A percentile compares a stretch with the other conserved stretches of the same genome.
Conservation (phyloP, 352 stramenopile species). For the Pythium graminicola region DNA sequence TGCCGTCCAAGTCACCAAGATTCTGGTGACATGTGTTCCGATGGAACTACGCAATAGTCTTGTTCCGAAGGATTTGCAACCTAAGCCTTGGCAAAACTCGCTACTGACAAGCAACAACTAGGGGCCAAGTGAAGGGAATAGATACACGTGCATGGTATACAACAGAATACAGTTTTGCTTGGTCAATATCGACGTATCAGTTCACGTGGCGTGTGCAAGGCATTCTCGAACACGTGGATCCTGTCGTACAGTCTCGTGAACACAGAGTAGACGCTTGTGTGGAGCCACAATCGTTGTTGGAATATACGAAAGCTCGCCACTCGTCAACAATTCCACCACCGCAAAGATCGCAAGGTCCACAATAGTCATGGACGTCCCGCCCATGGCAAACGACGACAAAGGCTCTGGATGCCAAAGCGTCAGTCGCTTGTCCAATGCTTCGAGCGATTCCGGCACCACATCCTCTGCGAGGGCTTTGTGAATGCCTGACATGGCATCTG, state of each 20-base stretch:
- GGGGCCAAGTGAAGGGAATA: no score
- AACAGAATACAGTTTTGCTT: no score
- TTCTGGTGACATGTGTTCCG: slow-evolving; percentile 68
- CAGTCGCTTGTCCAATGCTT: slow-evolving; percentile 34
- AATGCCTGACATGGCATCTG: slow-evolving; percentile 19
- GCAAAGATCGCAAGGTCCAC: slow-evolving; percentile 49
- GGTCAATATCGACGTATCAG: no score
- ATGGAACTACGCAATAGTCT: slow-evolving; percentile 86
- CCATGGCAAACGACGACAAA: slow-evolving; percentile 21
- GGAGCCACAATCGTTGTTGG: background rate
- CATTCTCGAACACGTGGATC: no score
- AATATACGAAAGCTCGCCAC: background rate
- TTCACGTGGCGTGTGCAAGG: no score
- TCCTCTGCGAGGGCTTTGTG: slow-evolving; percentile 9
- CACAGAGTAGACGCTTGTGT: background rate
- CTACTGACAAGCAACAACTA: slow-evolving; percentile 12
- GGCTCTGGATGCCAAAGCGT: slow-evolving; percentile 17
- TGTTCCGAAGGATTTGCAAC: slow-evolving; percentile 41
- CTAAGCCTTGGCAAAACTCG: slow-evolving; percentile 37
- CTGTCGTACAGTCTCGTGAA: background rate
- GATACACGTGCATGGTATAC: no score
- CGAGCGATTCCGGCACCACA: slow-evolving; percentile 31
- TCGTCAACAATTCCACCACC: background rate
- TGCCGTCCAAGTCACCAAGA: slow-evolving; percentile 31
- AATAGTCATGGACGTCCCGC: slow-evolving; percentile 29